Conservation (phyloP, 495 filamentous ascomycete species). For the Cetradonia linearis region DNA sequence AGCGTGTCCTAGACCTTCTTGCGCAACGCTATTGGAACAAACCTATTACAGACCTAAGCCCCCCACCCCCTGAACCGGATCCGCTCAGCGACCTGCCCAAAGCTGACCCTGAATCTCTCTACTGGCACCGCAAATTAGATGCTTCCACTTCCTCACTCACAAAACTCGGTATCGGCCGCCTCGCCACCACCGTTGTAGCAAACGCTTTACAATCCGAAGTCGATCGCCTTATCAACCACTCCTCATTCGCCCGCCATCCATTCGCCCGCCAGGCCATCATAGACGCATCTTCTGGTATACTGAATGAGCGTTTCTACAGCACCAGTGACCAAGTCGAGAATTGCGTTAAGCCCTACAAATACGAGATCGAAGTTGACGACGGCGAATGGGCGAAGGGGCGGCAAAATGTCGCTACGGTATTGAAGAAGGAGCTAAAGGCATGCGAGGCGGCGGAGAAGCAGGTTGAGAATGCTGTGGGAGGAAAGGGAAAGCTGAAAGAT, state of each 20-base stretch:
- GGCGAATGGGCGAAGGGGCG: conserved; percentile 76
- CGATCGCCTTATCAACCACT: conserved; percentile 63
- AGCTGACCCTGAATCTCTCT: conserved; percentile 68
- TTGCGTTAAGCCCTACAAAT: conserved; percentile 98
- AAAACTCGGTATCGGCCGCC: conserved; percentile 81
- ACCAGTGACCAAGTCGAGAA: conserved; percentile 99
- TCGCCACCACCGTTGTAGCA: conserved; percentile 85
- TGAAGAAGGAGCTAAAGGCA: conserved; percentile 74
- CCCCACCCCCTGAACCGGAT: conserved; percentile 55
- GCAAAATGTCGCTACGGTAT: conserved; percentile 62
- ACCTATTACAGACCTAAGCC: conserved; percentile 66
- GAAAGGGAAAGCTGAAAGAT: conserved; percentile 73
- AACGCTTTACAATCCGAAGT: conserved; percentile 78
- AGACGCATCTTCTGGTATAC: conserved; percentile 74
- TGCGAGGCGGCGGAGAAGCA: conserved; percentile 69
- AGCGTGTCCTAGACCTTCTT: conserved; percentile 89
- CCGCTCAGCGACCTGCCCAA: conserved; percentile 68
- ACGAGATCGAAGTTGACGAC: conserved; percentile 86
- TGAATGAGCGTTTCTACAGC: conserved; percentile 91
- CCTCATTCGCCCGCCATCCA: conserved; percentile 80
- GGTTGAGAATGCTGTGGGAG: conserved; percentile 65
- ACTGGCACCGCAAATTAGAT: conserved; percentile 93
- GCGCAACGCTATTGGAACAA: conserved; percentile 96
- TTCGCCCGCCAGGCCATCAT: conserved; percentile 85
- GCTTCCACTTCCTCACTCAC: conserved; percentile 82